These are phyloP conservation scores for Hydnum rufescens DNA, from an alignment of 768 basidiomycete genomes.

Conservation along the genomic window DNA sequence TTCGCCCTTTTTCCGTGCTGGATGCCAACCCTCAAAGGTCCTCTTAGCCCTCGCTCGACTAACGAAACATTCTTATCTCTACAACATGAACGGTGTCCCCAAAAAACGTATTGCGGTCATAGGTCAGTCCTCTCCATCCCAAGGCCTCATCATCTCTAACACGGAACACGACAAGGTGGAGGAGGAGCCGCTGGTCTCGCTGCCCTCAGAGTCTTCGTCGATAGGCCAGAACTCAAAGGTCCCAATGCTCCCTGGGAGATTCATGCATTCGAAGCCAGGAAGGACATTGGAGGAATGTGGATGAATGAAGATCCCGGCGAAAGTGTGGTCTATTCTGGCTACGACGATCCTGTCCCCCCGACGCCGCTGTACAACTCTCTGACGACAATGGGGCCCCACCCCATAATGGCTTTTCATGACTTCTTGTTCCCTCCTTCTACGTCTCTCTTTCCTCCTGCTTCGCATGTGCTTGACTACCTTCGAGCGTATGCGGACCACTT, in stretches of 20 bases:
- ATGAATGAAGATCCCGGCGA: too few relatives aligned
- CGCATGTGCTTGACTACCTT: conserved; percentile 47
- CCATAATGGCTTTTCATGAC: conserved; percentile 47
- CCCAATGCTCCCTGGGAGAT: conserved; percentile 36
- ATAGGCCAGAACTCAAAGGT: conserved; percentile 34
- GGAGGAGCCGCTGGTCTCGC: conserved; percentile 64
- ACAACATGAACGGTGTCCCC: too few relatives aligned
- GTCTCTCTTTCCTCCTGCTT: conserved; percentile 43
- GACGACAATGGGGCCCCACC: conserved; percentile 66
- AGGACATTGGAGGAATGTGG: conserved; percentile 62
- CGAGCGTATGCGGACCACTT: conserved; percentile 44
- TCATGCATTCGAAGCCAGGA: conserved; percentile 41
- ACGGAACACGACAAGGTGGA: too few relatives aligned
- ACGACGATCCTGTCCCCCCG: conserved; percentile 26
- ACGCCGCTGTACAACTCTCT: conserved; percentile 64
- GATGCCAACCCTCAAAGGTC: too few relatives aligned
- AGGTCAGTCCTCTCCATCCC: too few relatives aligned
- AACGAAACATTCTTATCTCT: too few relatives aligned
- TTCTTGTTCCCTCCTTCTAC: conserved; percentile 54
- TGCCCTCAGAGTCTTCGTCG: conserved; percentile 41
- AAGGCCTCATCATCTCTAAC: too few relatives aligned
- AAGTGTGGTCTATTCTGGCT: too few relatives aligned
- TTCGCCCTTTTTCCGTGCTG: too few relatives aligned
- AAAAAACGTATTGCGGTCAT: too few relatives aligned
- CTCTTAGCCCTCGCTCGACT: too few relatives aligned